Base-by-base conservation (phyloP, 441 rosid genomes). In the Adansonia madagascariensis region DNA sequence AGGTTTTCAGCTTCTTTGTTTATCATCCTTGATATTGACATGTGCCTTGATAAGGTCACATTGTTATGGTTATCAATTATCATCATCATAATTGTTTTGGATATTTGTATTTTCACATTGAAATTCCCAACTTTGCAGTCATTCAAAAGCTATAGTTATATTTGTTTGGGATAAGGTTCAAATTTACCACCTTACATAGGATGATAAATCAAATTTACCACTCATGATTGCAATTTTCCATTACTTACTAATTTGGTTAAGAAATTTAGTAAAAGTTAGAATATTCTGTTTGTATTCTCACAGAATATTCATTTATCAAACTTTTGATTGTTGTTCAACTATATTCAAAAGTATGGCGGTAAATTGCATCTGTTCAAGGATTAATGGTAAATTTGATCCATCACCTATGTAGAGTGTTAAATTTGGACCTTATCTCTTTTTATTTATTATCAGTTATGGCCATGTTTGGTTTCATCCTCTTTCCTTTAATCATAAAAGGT, bases 61-160 rank as follows among this genome's bases (percentile, higher is more conserved):
- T 55, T 17, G 22, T 59, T 59, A 20, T 59, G 22, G 12, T 35
- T 35, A 35, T 35, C 41, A 35, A 35, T 20, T 20, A 11, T 22
- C 35, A 9, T 59, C 35, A 20, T 59, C 63, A 20, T 59, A 9
- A 20, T 59, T 59, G 12, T 59, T 59, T 22, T 22, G 14, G 35
- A 59, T 20, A 20, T 20, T 59, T 59, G 35, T 59, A 59, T 63
- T 63, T 63, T 63, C 7, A 63, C 47, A 35, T 35, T 63, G 68
- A 63, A 63, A 35, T 63, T 35, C n/a, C 22, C n/a, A 12, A 46
- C 68, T 63, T 39, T 63, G 17, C 20, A 3, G 47, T 63, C 20
- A 63, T 63, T 7, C 11, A 35, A 14, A 31, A 35, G 67, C 7
- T 31, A 15, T 31, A 15, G 3, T 62, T 12, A 6, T 31, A 27